Evolutionary conservation across 2,329 filamentous ascomycete species (phyloP), one percentile per base, ranked within the genome.

Genomic region (Geoglossum cookeanum): DNA sequence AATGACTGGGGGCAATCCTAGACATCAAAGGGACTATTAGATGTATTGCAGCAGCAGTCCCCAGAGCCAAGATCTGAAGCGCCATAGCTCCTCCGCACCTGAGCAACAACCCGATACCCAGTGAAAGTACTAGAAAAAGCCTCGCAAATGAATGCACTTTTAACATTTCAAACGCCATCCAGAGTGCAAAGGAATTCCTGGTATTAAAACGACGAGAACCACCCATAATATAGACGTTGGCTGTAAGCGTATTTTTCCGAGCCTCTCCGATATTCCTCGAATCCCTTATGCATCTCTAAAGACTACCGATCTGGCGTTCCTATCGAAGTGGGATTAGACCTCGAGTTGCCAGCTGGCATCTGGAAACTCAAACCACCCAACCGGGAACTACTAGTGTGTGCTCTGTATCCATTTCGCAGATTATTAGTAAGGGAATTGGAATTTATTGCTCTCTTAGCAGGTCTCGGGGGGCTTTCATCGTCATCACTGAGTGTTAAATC

Each of bases 401-500:
- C 9, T 35, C 33, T 53, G 17, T 53, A 53, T 17, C 49, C 30
- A 37, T 53, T 53, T 35, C 49, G 49, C 9, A 9, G 32, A 9
- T 22, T 8, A 13, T 53, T 53, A 37, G 27, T 30, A n/a, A 29
- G 9, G n/a, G 35, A 51, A 8, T n/a, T 17, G 35, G 45, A 30
- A n/a, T 27, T 44, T 7, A 45, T 22, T 55, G 65, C 66, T 45
- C 66, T 61, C 59, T 71, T 71, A 5, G 65, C 62, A 32, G 63
- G 58, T 58, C 65, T 64, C 39, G 61, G 60, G n/a, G 64, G 52
- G 7, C 66, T 72, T 8, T 69, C 69, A 44, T 74, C 72, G 47
- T 78, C 74, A 15, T 73, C 71, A 57, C 74, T 78, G 13, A 71
- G 69, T 3, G 75, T 78, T 45, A 79, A 66, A 61, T 79, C 76